Conservation (phyloP, 2,329 filamentous ascomycete genomes). For the Cercospora canescens region DNA sequence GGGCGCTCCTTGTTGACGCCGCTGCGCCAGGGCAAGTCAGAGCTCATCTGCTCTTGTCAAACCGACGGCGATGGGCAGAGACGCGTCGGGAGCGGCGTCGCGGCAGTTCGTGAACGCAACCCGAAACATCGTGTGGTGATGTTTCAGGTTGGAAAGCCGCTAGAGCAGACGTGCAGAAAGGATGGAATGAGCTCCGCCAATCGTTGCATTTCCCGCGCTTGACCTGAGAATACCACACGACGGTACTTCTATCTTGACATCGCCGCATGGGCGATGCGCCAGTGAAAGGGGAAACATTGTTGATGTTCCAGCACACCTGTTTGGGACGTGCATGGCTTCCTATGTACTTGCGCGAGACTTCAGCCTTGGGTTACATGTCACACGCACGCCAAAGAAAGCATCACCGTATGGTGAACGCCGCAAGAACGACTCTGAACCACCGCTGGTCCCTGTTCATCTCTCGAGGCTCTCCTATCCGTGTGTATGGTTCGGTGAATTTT, state of each 20-base stretch:
- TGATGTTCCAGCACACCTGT: not conserved
- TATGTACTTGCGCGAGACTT: constrained; percentile 2
- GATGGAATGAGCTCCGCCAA: constrained; percentile 1
- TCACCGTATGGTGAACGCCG: too few relatives aligned
- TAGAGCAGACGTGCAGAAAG: constrained; percentile 1
- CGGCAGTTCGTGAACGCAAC: constrained; percentile 5
- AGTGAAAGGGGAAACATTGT: constrained; percentile 1
- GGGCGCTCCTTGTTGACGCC: constrained; percentile 12
- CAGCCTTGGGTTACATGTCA: not conserved
- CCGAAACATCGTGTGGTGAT: constrained; percentile 10
- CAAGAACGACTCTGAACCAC: not conserved
- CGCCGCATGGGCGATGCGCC: constrained; percentile 8
- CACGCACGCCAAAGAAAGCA: not conserved
- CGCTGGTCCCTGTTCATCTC: not conserved
- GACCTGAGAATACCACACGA: not conserved
- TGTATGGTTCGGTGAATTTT: not conserved
- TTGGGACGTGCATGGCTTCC: constrained; percentile 3
- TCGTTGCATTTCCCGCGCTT: not conserved
- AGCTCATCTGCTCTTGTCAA: constrained; percentile 7
- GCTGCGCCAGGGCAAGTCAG: constrained; percentile 14
- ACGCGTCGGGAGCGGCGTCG: constrained; percentile 3
- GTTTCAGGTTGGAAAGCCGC: constrained; percentile 11
- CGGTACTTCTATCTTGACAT: not conserved
- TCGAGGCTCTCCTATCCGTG: not conserved
- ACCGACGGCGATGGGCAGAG: constrained; percentile 4